Evolutionary conservation across 768 basidiomycete species (phyloP), one percentile per base, ranked within the genome.

Genomic region (Sutorius australiensis): DNA sequence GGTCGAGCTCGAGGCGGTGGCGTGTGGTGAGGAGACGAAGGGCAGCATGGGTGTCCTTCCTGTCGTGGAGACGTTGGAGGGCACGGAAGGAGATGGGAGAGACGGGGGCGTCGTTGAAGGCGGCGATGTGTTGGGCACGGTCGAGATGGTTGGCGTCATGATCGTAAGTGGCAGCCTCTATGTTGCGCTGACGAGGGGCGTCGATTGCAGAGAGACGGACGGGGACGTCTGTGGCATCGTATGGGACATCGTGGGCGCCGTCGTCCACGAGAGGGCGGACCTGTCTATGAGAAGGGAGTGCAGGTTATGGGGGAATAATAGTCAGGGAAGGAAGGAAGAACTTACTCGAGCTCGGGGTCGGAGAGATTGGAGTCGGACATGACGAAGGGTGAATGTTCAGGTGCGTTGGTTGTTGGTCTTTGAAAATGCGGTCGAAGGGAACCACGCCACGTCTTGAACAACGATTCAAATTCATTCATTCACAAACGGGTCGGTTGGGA

Each of bases 141-240:
- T 28, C 1, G 2, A 6, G 13, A 1, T 40, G 31, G 0, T 1
- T 1, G 2, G 3, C 31, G 2, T 10, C 38, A 2, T 55, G 54
- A 27, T 55, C 32, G 1, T 51, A 55, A 0, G 46, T 16, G 0
- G 54, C 54, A 3, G 43, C 43, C 49, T 55, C 38, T 0, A 51
- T 8, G 1, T 51, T 49, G 1, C 1, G 16, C 27, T 55, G 54
- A 1, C 7, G 24, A 0, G 54, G 54, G 0, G 54, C 49, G 1
- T 55, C 44, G 3, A 41, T 3, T 10, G 54, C 49, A 4, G 49
- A 46, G 1, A 55, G 43, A 10, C 14, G 43, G 3, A 31, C 1
- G 1, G 54, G 48, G 0, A 55, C 43, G 2, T 33, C 54, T 0
- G 49, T 34, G 2, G 49, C 54, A 2, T 55, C 16, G 6, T 45